Percentiles rank a stretch among this genome's conserved stretches.
Conservation (phyloP, 1,284 basidiomycete genomes). For the Melampsora americana region DNA sequence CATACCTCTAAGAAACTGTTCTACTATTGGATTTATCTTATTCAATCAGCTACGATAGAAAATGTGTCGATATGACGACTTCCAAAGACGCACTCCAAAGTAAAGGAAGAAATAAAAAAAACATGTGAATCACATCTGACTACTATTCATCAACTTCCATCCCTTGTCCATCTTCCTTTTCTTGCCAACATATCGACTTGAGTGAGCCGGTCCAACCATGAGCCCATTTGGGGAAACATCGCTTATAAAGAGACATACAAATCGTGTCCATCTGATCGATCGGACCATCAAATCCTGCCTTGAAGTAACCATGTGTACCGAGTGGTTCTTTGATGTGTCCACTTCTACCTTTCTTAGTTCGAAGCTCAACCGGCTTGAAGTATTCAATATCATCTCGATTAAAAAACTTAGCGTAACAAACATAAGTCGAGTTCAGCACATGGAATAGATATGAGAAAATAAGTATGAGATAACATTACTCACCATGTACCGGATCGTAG, state of each 20-base stretch:
- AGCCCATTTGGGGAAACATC: slow-evolving; percentile 79
- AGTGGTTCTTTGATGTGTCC: slow-evolving; percentile 86
- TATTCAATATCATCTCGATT: slow-evolving; percentile 78
- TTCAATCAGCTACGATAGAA: too few species aligned
- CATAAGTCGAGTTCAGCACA: not conserved
- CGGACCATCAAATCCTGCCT: slow-evolving; percentile 86
- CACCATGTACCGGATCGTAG: slow-evolving; percentile 94
- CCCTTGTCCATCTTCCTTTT: not conserved
- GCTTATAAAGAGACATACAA: slow-evolving; percentile 85
- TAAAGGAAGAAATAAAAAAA: too few species aligned
- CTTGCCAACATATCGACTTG: not conserved
- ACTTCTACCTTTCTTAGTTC: slow-evolving; percentile 87
- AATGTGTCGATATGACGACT: too few species aligned
- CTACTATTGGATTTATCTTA: too few species aligned
- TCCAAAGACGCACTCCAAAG: too few species aligned
- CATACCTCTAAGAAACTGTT: too few species aligned
- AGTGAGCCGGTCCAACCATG: slow-evolving; percentile 6
- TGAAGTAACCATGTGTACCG: slow-evolving; percentile 98
- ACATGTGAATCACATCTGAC: too few species aligned
- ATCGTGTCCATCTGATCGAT: slow-evolving; percentile 95
- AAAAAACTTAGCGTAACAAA: slow-evolving; percentile 25
- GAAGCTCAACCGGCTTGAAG: slow-evolving; percentile 86
- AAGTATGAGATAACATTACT: slow-evolving; percentile 46
- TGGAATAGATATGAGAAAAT: slow-evolving; percentile 1
- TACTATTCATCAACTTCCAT: slow-evolving; percentile 4